Percentiles rank a stretch among this genome's conserved stretches.
These are phyloP conservation scores for Coemansia asiatica DNA, from an alignment of 192 early-diverging fungal species.

Conservation along the genomic window DNA sequence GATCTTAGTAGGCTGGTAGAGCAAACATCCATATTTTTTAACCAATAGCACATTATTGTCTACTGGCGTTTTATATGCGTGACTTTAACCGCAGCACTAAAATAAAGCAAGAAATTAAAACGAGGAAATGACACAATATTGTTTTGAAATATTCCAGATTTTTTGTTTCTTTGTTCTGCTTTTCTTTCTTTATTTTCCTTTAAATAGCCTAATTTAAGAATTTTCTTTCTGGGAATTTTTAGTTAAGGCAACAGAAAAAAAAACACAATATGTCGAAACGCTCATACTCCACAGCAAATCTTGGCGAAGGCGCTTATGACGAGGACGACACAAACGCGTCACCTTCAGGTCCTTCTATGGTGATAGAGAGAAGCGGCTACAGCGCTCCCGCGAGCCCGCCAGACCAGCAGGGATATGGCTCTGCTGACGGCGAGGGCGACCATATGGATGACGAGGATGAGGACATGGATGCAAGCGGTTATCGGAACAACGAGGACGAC, in stretches of 20 bases:
- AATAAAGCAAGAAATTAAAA: neutral
- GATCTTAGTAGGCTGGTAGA: slow-evolving; percentile 44
- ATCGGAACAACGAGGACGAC: slow-evolving; percentile 1
- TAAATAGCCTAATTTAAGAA: neutral
- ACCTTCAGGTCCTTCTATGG: neutral
- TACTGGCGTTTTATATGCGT: neutral
- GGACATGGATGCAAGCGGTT: neutral
- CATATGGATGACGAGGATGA: slow-evolving; percentile 17
- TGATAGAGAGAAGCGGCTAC: slow-evolving; percentile 17
- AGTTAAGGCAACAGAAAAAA: neutral
- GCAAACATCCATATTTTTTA: slow-evolving; percentile 19
- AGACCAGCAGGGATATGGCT: slow-evolving; percentile 13
- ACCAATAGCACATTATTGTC: neutral
- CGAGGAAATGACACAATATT: neutral
- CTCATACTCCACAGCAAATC: slow-evolving; percentile 7
- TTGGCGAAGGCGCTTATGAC: slow-evolving; percentile 7
- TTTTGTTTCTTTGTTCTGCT: neutral
- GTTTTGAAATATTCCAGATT: neutral
- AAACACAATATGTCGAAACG: slow-evolving; percentile 3
- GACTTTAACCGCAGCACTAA: slow-evolving; percentile 1
- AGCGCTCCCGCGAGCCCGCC: slow-evolving; percentile 22
- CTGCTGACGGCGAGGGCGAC: slow-evolving; percentile 1
- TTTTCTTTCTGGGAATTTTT: neutral
- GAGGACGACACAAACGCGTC: neutral
- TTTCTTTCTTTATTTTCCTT: neutral